A percentile compares a stretch with the other conserved stretches of the same genome.
phyloP scores from a whole-genome alignment of 2,329 filamentous ascomycete genomes.

The Verticillium nubilum region DNA sequence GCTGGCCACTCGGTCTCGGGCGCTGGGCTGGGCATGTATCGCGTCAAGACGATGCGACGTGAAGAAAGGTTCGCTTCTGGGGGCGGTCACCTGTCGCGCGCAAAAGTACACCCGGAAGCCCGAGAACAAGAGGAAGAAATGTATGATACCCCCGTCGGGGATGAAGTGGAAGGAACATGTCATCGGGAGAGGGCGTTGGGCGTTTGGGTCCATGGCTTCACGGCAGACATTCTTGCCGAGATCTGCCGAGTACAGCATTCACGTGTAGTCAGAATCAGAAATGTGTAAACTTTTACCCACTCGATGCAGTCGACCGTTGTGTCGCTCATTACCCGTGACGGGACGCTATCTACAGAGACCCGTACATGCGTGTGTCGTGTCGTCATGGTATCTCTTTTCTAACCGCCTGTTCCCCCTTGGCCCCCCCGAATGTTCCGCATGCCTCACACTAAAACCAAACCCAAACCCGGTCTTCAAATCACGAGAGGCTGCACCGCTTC shows the following conservation, averaged over 20 bases:
- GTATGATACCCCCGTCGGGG: constrained; percentile 2
- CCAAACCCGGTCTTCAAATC: neutral
- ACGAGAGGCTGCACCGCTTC: neutral
- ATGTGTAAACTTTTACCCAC: neutral
- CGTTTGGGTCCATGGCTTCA: neutral
- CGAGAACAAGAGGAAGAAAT: neutral
- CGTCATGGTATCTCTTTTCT: neutral
- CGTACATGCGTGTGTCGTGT: neutral
- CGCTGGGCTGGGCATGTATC: too few species aligned
- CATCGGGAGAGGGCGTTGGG: neutral
- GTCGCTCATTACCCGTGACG: neutral
- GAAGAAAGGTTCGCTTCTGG: too few species aligned
- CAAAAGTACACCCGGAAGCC: too few species aligned
- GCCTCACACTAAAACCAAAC: neutral
- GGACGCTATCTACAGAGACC: neutral
- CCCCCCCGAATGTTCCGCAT: neutral
- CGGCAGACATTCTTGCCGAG: neutral
- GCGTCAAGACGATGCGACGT: too few species aligned
- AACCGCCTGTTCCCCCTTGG: neutral
- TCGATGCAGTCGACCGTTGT: neutral
- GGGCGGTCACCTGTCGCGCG: too few species aligned
- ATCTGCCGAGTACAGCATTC: neutral
- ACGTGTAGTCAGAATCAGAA: neutral
- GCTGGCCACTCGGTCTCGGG: too few species aligned
- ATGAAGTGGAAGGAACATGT: neutral